Base-by-base conservation (phyloP, 345 rosid species). In the Gossypium sturtianum region DNA sequence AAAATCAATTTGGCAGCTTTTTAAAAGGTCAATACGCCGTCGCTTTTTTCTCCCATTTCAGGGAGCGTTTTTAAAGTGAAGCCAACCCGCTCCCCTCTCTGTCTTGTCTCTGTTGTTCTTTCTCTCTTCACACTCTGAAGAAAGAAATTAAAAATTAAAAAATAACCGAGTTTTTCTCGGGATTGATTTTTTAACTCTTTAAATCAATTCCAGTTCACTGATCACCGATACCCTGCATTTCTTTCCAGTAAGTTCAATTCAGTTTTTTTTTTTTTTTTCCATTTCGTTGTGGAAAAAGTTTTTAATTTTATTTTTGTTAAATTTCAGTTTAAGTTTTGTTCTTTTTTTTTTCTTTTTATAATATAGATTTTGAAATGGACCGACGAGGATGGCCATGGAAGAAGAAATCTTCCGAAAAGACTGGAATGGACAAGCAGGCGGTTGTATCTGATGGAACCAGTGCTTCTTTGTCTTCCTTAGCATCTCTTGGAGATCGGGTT, bases 331-430 rank as follows among this genome's bases (percentile, higher is more conserved):
- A 16, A 52, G 1, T 16, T 52, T 16, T 16, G 19, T 52, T 16
- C 5, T 11, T 48, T 49, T 16, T 51, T 16, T 52, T 20, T 23
- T 60, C 7, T 27, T 19, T 65, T 41, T 8, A 34, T 25, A 10
- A 19, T 65, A 11, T 48, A 8, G 29, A 48, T 16, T 48, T 16
- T 9, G 65, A 71, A 74, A 92, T 92, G 96, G 97, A 90, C 45
- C 88, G 87, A 66, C 80, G 93, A 74, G 72, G 89, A 79, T 92
- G 97, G 97, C 97, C 89, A 7, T 92, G 97, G 97, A 92, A 90
- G 93, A 89, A 79, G 75, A 90, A 89, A 80, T 84, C 91, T 54
- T 88, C 91, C 1, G 91, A 84, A 54, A 89, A 87, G 76, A 48
- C 78, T 38, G 65, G 60, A 59, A 49, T 2, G 1, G 72, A 68